These are phyloP conservation scores for Candida wancherniae DNA, from an alignment of 805 yeast species.

Conservation along the genomic window DNA sequence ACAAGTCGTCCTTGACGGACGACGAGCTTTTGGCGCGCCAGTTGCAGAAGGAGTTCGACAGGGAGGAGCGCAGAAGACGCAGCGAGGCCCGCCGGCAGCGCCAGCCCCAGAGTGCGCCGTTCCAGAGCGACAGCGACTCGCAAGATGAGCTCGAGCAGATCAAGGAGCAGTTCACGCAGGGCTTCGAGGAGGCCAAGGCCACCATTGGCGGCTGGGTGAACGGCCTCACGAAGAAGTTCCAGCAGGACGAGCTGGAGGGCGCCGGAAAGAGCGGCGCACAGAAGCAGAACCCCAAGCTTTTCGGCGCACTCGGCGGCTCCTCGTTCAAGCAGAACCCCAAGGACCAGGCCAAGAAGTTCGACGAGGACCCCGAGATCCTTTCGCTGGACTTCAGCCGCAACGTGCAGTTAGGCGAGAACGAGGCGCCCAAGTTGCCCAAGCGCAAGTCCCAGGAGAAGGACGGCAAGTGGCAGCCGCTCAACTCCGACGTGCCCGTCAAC, in stretches of 20 bases:
- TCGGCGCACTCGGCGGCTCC: conserved; percentile 46
- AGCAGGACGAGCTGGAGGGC: too few species aligned
- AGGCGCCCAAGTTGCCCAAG: conserved; percentile 24
- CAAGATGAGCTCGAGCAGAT: conserved; percentile 62
- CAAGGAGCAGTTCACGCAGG: conserved; percentile 63
- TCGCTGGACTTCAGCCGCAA: conserved; percentile 45
- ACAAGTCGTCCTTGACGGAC: conserved; percentile 35
- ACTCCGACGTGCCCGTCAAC: conserved; percentile 35
- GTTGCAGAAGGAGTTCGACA: conserved; percentile 62
- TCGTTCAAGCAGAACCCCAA: conserved; percentile 24
- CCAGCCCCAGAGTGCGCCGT: conserved; percentile 15
- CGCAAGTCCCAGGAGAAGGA: conserved; percentile 10
- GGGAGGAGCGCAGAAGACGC: conserved; percentile 37
- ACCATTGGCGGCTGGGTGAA: conserved; percentile 77
- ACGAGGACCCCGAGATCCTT: conserved; percentile 54
- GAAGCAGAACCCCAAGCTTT: conserved; percentile 28
- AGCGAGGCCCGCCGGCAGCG: conserved; percentile 10
- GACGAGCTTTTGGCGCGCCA: conserved; percentile 83
- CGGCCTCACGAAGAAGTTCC: conserved; percentile 53
- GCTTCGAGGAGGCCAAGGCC: conserved; percentile 74
- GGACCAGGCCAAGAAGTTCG: conserved; percentile 30
- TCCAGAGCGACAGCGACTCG: conserved; percentile 20
- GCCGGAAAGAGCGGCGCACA: conserved; percentile 11
- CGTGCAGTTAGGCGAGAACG: conserved; percentile 34
- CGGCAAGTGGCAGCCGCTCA: conserved; percentile 37